phyloP scores from a whole-genome alignment of 306 rosid genomes.

The Quercus glauca region DNA sequence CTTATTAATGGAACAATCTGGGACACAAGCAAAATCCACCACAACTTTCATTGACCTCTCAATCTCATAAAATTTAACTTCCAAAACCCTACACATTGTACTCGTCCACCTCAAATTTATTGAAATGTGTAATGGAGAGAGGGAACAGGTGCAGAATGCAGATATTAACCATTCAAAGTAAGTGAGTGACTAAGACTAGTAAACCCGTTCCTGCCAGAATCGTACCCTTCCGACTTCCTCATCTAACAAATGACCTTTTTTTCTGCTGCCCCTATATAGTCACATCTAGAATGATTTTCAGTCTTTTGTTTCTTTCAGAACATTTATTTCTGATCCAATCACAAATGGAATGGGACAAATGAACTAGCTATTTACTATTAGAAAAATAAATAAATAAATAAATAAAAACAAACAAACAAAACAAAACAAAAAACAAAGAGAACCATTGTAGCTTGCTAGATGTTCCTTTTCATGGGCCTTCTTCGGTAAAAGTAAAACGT shows the following conservation, averaged over 20 bases:
- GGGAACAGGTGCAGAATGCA: constrained; percentile 15
- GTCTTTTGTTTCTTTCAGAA: neutral
- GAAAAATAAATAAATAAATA: no score
- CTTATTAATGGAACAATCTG: no score
- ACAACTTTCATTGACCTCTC: neutral
- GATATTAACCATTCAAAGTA: neutral
- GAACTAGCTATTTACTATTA: neutral
- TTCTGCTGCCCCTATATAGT: neutral
- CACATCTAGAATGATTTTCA: neutral
- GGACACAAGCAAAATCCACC: neutral
- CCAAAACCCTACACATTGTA: constrained; percentile 21
- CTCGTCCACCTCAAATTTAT: constrained; percentile 9
- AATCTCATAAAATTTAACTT: constrained; percentile 4
- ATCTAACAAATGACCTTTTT: neutral
- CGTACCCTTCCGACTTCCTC: neutral
- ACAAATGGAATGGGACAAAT: neutral
- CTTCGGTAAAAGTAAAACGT: neutral
- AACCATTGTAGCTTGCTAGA: neutral
- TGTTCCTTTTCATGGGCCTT: neutral
- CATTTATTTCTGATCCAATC: neutral
- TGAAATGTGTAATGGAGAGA: neutral
- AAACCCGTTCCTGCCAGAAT: neutral
- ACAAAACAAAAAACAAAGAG: neutral
- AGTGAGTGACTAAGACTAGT: neutral
- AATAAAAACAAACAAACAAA: no score